Evolutionary conservation across 805 yeast genomes (phyloP).

Genomic region (Vanderwaltozyma yarrowii): DNA sequence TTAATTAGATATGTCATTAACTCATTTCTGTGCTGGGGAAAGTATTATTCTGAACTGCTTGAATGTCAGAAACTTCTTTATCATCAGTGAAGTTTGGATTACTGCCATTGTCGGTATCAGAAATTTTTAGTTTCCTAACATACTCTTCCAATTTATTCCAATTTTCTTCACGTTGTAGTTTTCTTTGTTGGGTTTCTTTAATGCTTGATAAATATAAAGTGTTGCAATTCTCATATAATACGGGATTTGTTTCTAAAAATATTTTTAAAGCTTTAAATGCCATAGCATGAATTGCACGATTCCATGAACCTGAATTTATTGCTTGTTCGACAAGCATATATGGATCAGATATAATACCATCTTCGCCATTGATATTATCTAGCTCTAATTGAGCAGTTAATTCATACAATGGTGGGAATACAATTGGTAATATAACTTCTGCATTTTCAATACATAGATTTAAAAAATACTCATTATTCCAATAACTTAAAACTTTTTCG

Average conservation of each 20-base stretch:
- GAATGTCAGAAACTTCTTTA: no score
- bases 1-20: no score
- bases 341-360: conserved; percentile 24
- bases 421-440: conserved; percentile 83
- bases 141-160: conserved; percentile 62
- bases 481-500: conserved; percentile 86
- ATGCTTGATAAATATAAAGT: conserved; percentile 70
- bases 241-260: conserved; percentile 87
- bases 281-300: conserved; percentile 81
- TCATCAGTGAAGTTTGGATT: no score
- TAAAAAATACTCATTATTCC: conserved; percentile 91
- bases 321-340: conserved; percentile 31
- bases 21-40: no score
- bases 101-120: conserved; percentile 3
- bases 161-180: conserved; percentile 50
- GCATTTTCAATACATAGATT: conserved; percentile 86
- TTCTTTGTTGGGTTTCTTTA: conserved; percentile 60
- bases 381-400: conserved; percentile 42
- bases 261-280: conserved; percentile 86
- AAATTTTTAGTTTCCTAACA: conserved; percentile 31
- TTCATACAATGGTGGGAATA: conserved; percentile 84
- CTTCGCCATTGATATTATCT: conserved; percentile 20
- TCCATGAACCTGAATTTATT: conserved; percentile 66
- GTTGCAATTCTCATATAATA: conserved; percentile 87
- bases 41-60: no score